These are phyloP conservation scores for Neurospora sublineolata DNA, from an alignment of 495 filamentous ascomycete species.

Conservation along the genomic window DNA sequence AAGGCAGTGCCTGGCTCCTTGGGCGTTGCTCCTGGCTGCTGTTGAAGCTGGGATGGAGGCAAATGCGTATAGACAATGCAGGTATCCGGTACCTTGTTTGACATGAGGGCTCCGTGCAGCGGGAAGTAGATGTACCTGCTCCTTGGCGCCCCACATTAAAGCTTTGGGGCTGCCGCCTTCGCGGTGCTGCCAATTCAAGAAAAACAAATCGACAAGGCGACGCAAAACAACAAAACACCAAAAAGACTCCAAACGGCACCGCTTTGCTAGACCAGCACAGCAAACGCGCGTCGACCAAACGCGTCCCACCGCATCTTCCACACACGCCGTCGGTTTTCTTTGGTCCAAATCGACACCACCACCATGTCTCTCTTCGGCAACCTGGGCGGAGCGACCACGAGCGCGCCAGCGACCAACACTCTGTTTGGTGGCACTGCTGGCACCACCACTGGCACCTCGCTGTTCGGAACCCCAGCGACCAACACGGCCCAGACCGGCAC, in stretches of 20 bases:
- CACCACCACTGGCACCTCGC: slow-evolving; percentile 1
- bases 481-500: slow-evolving; percentile 3
- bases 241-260: slow-evolving; percentile 3
- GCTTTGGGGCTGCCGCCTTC: neutral
- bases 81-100: neutral
- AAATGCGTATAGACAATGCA: neutral
- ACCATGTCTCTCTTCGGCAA: slow-evolving; percentile 10
- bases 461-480: slow-evolving; percentile 3
- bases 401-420: neutral
- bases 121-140: neutral
- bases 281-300: slow-evolving; percentile 4
- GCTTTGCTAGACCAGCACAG: neutral
- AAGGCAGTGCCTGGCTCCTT: neutral
- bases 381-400: slow-evolving; percentile 1
- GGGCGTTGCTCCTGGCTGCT: neutral
- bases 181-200: neutral
- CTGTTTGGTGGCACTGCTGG: neutral
- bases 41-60: neutral
- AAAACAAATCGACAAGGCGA: neutral
- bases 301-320: neutral
- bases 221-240: slow-evolving; percentile 2
- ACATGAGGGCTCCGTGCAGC: neutral
- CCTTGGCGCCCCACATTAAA: slow-evolving; percentile 1
- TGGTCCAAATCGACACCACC: neutral
- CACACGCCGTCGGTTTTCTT: neutral